Percentiles rank a stretch among this genome's conserved stretches.
phyloP scores from a whole-genome alignment of 1,284 basidiomycete species.

The Trichosporon sp. region DNA sequence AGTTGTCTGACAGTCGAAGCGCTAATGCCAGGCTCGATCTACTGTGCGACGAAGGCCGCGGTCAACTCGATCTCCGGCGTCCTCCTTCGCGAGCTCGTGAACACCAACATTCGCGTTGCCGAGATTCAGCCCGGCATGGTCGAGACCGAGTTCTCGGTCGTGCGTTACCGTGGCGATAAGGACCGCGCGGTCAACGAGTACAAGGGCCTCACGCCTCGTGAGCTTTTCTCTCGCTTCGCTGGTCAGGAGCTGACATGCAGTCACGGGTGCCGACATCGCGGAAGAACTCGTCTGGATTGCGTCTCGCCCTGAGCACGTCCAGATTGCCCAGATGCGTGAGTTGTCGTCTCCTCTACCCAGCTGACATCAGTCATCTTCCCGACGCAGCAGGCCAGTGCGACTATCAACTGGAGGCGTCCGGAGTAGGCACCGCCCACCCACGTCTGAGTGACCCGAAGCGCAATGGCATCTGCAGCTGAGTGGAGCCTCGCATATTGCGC shows the following conservation, averaged over 20 bases:
- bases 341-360: background rate
- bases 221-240: conserved; percentile 15
- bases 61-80: conserved; percentile 81
- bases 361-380: conserved; percentile 35
- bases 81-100: conserved; percentile 75
- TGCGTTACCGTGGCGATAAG: conserved; percentile 80
- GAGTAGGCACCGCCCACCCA: background rate
- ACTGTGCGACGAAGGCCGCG: conserved; percentile 55
- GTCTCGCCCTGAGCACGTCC: conserved; percentile 23
- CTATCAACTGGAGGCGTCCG: conserved; percentile 29
- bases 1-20: background rate
- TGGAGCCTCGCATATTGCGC: no score
- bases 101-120: conserved; percentile 83
- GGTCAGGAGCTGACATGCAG: background rate
- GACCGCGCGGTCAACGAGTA: conserved; percentile 80
- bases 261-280: conserved; percentile 71
- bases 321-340: conserved; percentile 29
- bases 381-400: conserved; percentile 37
- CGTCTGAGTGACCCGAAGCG: no score
- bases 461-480: no score
- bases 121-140: conserved; percentile 70
- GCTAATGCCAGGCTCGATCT: conserved; percentile 50
- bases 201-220: conserved; percentile 59
- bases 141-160: conserved; percentile 64
- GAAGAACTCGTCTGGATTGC: conserved; percentile 82